phyloP scores from a whole-genome alignment of 257 asterid genomes.

The Rubia yunnanensis region DNA sequence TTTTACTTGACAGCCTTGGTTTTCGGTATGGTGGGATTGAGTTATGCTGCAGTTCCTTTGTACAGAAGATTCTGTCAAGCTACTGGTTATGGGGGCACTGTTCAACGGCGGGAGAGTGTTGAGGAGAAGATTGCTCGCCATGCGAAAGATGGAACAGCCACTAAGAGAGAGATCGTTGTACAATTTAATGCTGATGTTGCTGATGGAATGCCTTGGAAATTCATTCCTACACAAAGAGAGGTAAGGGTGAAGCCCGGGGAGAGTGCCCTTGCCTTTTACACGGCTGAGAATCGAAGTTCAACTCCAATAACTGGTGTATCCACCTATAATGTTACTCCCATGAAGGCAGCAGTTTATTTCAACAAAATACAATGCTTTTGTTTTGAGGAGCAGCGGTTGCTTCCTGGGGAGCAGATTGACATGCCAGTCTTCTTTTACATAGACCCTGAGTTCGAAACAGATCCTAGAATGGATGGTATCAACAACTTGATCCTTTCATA shows the following conservation, averaged over 20 bases:
- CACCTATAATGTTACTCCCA: conserved; percentile 90
- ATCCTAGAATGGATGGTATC: conserved; percentile 86
- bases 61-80: conserved; percentile 97
- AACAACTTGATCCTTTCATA: conserved; percentile 77
- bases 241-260: conserved; percentile 95
- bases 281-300: conserved; percentile 84
- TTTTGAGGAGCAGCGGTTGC: conserved; percentile 85
- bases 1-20: conserved; percentile 76
- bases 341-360: conserved; percentile 94
- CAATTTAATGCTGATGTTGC: conserved; percentile 99
- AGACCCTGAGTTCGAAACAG: conserved; percentile 90
- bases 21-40: conserved; percentile 83
- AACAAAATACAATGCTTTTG: conserved; percentile 91
- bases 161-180: conserved; percentile 81
- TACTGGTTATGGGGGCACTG: conserved; percentile 97
- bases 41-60: conserved; percentile 94
- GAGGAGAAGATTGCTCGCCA: conserved; percentile 96
- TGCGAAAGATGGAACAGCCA: conserved; percentile 65
- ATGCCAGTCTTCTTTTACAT: conserved; percentile 97
- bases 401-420: conserved; percentile 90
- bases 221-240: conserved; percentile 89
- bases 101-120: conserved; percentile 89
- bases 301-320: conserved; percentile 84
- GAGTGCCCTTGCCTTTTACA: conserved; percentile 96
- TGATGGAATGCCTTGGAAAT: conserved; percentile 97